Conservation (phyloP, 2,329 filamentous ascomycete species). For the Dactylellina drechsleri region DNA sequence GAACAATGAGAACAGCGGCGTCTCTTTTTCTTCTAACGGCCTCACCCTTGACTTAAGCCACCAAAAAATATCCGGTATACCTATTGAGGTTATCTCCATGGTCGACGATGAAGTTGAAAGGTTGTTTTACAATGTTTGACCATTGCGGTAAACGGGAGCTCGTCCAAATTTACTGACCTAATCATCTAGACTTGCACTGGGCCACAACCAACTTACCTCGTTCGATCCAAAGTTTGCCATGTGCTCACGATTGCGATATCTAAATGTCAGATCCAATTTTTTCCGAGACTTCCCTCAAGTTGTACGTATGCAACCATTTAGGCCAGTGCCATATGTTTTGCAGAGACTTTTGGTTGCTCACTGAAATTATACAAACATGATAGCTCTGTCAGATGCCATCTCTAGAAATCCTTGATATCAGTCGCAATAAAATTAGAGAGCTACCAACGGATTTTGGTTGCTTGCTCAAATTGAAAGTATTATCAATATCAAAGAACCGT, state of each 20-base stretch:
- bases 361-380: neutral
- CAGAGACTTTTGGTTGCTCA: neutral
- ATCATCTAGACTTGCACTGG: slow-evolving; percentile 63
- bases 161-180: slow-evolving; percentile 10
- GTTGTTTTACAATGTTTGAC: slow-evolving; percentile 59
- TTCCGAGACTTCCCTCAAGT: slow-evolving; percentile 57
- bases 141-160: neutral
- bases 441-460: slow-evolving; percentile 57
- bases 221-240: slow-evolving; percentile 57
- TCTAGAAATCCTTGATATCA: slow-evolving; percentile 58
- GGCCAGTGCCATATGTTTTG: neutral
- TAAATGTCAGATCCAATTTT: slow-evolving; percentile 58
- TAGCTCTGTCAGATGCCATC: slow-evolving; percentile 58
- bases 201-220: slow-evolving; percentile 64
- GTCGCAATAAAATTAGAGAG: slow-evolving; percentile 57
- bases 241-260: slow-evolving; percentile 57
- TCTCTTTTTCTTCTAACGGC: slow-evolving; percentile 16
- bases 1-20: slow-evolving; percentile 39
- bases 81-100: slow-evolving; percentile 66
- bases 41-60: slow-evolving; percentile 67
- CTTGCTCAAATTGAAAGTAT: slow-evolving; percentile 57
- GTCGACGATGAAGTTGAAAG: slow-evolving; percentile 68
- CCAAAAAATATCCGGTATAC: slow-evolving; percentile 65
- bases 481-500: slow-evolving; percentile 59
- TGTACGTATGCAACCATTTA: slow-evolving; percentile 39